Evolutionary conservation across 169 alveolate species (phyloP).

Genomic region (Eimeria tenella): DNA sequence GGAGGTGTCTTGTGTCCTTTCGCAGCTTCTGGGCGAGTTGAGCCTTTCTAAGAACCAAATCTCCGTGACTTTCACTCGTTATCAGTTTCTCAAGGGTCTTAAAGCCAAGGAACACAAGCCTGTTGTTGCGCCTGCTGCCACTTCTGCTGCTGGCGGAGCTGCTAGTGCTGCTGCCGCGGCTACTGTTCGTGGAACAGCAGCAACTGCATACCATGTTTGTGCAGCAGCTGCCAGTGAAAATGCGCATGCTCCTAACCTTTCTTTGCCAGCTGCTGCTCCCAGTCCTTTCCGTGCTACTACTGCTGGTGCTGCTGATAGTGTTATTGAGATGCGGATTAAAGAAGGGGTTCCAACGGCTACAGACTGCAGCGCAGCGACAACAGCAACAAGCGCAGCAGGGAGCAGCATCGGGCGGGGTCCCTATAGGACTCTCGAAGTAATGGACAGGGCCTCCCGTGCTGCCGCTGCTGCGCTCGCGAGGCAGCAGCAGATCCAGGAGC

Average conservation of each 20-base stretch:
- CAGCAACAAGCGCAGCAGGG: neutral
- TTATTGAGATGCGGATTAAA: neutral
- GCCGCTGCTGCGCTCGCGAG: neutral
- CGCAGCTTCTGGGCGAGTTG: neutral
- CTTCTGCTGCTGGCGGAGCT: neutral
- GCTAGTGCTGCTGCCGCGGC: neutral
- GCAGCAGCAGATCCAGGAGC: slow-evolving; percentile 51
- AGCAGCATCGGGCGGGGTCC: neutral
- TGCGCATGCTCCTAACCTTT: too few species aligned
- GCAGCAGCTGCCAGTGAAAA: neutral
- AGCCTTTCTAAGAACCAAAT: slow-evolving; percentile 4
- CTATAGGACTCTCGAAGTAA: slow-evolving; percentile 4
- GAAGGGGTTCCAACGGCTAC: too few species aligned
- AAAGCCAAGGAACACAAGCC: slow-evolving; percentile 4
- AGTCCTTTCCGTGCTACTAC: too few species aligned
- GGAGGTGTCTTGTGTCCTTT: slow-evolving; percentile 4
- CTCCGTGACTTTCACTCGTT: neutral
- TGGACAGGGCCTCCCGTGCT: slow-evolving; percentile 7
- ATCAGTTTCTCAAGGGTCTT: slow-evolving; percentile 11
- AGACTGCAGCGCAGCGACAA: neutral
- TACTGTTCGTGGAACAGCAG: neutral
- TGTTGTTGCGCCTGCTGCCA: neutral
- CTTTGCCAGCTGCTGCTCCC: too few species aligned
- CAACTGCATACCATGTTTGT: neutral
- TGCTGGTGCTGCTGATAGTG: slow-evolving; percentile 22